Base-by-base conservation (phyloP, 2,329 filamentous ascomycete genomes). In the Beauveria varroae region DNA sequence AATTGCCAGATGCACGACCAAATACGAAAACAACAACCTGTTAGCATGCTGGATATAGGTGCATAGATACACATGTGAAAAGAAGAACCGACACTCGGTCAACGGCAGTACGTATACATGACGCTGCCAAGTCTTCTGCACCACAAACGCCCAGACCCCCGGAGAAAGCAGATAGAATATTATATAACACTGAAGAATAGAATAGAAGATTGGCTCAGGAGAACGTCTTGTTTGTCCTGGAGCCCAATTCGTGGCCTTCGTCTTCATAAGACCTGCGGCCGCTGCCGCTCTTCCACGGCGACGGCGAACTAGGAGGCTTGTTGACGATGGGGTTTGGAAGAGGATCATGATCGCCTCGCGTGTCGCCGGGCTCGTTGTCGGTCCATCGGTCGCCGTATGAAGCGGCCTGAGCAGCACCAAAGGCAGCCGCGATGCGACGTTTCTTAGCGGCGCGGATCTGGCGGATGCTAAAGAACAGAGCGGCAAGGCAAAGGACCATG, bases 401-500 rank as follows among this genome's bases (percentile, higher is more conserved):
- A 1, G 50, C 50, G 14, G 61, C 61, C 7, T 59, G 56, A 18
- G 61, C 61, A 7, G 61, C 56, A 37, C 61, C 61, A 57, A 63
- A 63, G 24, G 57, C 56, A 0, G 61, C 61, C 3, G 61, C 61
- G 37, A 56, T 64, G 22, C 64, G 65, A 41, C 65, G 67, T 54
- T 65, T 66, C 47, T 65, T 69, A 51, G 66, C 63, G 55, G 72
- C 53, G 60, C 67, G 72, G 58, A 64, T 67, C 40, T 66, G 66
- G 40, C 70, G 68, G 50, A 72, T 67, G 57, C 71, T 72, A 50
- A 75, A 68, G 57, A 76, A 65, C 24, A 81, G 65, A 53, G 78
- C 69, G 37, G 73, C 70, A 5, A 81, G 70, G 63, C 78, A 69
- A 43, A 79, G 55, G 51, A 80, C 70, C 53, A 83, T 70, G 37